These are phyloP conservation scores for Epichloe brachyelytri DNA, from an alignment of 2,329 filamentous ascomycete genomes.

Conservation along the genomic window DNA sequence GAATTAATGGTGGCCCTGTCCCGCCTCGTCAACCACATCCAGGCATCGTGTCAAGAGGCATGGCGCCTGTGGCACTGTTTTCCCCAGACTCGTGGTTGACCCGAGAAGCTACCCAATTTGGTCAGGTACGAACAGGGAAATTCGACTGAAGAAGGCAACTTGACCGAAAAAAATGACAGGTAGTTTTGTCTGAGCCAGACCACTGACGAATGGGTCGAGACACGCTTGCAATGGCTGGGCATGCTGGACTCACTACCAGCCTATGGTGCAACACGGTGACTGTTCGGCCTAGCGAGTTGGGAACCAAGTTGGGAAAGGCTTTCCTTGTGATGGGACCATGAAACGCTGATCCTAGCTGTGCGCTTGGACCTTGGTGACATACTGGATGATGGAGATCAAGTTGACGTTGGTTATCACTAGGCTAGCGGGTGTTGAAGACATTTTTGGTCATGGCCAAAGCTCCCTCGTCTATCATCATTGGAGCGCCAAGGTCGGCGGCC, in stretches of 20 bases:
- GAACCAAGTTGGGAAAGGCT: background rate
- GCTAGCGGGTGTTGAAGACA: no score
- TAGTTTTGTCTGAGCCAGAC: background rate
- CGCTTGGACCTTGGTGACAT: background rate
- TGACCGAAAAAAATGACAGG: background rate
- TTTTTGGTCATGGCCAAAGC: no score
- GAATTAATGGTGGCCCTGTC: no score
- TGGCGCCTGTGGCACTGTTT: no score
- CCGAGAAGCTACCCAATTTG: no score
- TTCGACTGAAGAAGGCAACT: no score
- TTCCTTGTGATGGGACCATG: background rate
- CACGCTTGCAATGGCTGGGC: background rate
- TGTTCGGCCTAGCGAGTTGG: background rate
- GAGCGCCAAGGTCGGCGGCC: no score
- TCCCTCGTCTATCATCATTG: no score
- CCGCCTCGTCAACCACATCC: no score
- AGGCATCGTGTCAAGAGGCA: no score
- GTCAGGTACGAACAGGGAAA: no score
- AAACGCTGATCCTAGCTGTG: background rate
- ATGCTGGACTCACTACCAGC: background rate
- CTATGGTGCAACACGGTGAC: background rate
- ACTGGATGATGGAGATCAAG: background rate
- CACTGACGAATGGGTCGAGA: background rate
- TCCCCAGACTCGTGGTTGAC: no score
- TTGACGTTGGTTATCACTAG: background rate